Evolutionary conservation across 495 filamentous ascomycete species (phyloP), one percentile per base, ranked within the genome.

Genomic region (Apodospora peruviana): DNA sequence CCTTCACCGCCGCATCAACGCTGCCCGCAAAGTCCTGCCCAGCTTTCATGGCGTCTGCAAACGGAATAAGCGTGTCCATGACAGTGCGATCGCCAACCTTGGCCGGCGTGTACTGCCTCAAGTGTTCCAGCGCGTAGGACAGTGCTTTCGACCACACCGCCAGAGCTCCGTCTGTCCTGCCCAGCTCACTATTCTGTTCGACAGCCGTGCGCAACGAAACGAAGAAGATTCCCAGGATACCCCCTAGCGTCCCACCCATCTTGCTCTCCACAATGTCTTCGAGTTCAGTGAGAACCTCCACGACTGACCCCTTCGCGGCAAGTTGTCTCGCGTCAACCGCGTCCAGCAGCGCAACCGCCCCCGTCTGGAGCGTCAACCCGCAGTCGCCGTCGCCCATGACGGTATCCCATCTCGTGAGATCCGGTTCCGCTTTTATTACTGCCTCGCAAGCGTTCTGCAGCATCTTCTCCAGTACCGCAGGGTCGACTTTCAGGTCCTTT

Each of bases 311-410:
- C 14, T 64, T 57, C 8, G 61, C 58, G 2, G 71, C 61, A 4
- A 72, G 24, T 4, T 61, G 20, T 23, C 58, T 52, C 2, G 51
- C 36, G 45, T 69, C 59, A 4, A 74, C 48, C 5, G 69, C 71
- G 12, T 71, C 66, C 2, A 75, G 51, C 2, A 75, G 61, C 14
- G 59, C 64, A 10, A 22, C 65, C 0, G 72, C 71, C 14, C 72
- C 72, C 8, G 64, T 73, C 51, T 78, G 69, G 8, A 84, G 71
- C 12, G 78, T 80, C 65, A 83, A 73, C 19, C 80, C 80, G 56
- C 80, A 84, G 57, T 84, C 80, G 9, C 80, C 80, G 58, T 84
- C 80, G 27, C 80, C 80, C 80, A 84, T 84, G 45, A 79, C 62
- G 23, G 78, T 78, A 61, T 84, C 80, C 73, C 73, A 84, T 51